Conservation (phyloP, 1,284 basidiomycete genomes). For the Trichosporon sp. region DNA sequence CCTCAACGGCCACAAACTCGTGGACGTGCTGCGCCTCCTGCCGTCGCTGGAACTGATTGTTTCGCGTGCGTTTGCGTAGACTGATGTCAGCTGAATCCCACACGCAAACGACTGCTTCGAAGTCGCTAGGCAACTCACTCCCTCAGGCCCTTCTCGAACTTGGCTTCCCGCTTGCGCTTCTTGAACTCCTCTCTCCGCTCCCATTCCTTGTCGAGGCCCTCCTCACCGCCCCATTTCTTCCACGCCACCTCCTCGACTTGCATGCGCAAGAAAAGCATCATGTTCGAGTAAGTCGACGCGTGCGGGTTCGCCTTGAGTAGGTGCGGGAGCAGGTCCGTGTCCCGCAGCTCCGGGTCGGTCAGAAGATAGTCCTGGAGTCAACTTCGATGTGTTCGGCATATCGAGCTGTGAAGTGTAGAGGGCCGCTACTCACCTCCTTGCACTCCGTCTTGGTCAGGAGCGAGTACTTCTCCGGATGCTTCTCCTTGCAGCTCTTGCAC, state of each 20-base stretch:
- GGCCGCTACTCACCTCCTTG: slow-evolving; percentile 68
- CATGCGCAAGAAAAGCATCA: slow-evolving; percentile 96
- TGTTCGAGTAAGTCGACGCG: slow-evolving; percentile 94
- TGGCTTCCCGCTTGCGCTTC: slow-evolving; percentile 87
- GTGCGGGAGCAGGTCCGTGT: slow-evolving; percentile 89
- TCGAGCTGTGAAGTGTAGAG: too few relatives aligned
- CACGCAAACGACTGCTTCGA: too few relatives aligned
- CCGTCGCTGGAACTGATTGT: slow-evolving; percentile 83
- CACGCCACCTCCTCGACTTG: slow-evolving; percentile 97
- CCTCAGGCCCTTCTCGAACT: slow-evolving; percentile 81
- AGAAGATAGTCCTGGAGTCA: slow-evolving; percentile 75
- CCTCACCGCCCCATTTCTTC: slow-evolving; percentile 95
- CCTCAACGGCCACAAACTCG: slow-evolving; percentile 68
- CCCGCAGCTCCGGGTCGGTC: slow-evolving; percentile 88
- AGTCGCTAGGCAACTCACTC: slow-evolving; percentile 58
- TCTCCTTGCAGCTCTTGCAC: slow-evolving; percentile 86
- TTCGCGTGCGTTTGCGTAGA: slow-evolving; percentile 78
- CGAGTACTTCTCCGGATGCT: slow-evolving; percentile 87
- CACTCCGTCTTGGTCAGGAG: slow-evolving; percentile 98
- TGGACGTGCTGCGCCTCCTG: slow-evolving; percentile 87
- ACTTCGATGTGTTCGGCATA: neutral
- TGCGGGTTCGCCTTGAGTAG: slow-evolving; percentile 95
- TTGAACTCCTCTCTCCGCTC: slow-evolving; percentile 77
- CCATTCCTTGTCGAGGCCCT: slow-evolving; percentile 87
- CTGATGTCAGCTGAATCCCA: slow-evolving; percentile 31